phyloP scores from a whole-genome alignment of 257 asterid genomes.

The Primulina tabacum region DNA sequence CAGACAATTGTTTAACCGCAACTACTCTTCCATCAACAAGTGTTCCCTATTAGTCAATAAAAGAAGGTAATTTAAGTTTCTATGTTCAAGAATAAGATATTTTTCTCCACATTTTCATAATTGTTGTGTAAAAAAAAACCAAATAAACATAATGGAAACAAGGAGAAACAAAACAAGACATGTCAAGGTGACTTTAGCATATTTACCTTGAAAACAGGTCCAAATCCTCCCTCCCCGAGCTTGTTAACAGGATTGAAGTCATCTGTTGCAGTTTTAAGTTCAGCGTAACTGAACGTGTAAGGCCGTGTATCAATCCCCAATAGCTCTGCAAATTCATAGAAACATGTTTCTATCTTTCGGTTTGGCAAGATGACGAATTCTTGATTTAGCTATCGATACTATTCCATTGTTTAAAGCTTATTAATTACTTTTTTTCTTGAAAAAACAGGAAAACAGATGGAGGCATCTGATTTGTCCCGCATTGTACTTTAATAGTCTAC shows the following conservation, averaged over 20 bases:
- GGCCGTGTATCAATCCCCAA: constrained; percentile 47
- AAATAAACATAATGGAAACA: not conserved
- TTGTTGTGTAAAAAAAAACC: not conserved
- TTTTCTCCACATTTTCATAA: not conserved
- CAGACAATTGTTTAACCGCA: constrained; percentile 80
- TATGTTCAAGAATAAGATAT: not conserved
- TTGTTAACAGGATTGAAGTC: constrained; percentile 43
- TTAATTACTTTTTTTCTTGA: too few species aligned
- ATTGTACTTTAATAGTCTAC: not conserved
- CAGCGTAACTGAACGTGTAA: constrained; percentile 44
- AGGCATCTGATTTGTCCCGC: not conserved
- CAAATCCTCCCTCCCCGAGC: constrained; percentile 63
- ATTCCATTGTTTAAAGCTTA: not conserved
- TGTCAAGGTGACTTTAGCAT: not conserved
- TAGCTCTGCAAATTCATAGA: constrained; percentile 35
- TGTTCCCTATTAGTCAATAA: constrained; percentile 49
- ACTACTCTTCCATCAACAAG: constrained; percentile 67
- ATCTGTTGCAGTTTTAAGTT: constrained; percentile 42
- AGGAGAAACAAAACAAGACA: not conserved
- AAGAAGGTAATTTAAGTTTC: not conserved
- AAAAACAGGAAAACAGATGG: not conserved
- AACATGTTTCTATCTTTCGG: not conserved
- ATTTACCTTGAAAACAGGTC: constrained; percentile 52
- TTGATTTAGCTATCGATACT: not conserved
- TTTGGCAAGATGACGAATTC: not conserved